Evolutionary conservation across 2,329 filamentous ascomycete genomes (phyloP).

Genomic region (Bipolaris sorokiniana): DNA sequence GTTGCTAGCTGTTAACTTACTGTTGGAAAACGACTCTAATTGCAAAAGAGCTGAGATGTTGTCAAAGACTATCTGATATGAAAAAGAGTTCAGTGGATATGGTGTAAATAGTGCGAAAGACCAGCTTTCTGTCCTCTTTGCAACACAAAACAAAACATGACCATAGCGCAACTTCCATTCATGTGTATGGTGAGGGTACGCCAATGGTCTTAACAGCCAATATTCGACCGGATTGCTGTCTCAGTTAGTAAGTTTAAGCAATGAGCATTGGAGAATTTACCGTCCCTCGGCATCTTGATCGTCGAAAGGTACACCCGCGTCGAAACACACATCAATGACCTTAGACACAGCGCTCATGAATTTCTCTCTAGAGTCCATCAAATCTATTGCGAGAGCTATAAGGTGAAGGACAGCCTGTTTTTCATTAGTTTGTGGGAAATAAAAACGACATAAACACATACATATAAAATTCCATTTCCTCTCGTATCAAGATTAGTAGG

Average conservation of each 20-base stretch:
- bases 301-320: neutral
- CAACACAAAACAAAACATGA: neutral
- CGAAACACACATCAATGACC: neutral
- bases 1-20: neutral
- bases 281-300: neutral
- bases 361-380: no score
- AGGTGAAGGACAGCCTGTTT: neutral
- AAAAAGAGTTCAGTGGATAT: accelerated
- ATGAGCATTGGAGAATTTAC: neutral
- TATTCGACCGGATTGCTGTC: neutral
- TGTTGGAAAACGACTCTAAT: neutral
- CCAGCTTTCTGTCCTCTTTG: neutral
- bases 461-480: neutral
- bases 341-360: no score
- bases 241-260: neutral
- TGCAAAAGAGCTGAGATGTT: neutral
- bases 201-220: neutral
- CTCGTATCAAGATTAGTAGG: neutral
- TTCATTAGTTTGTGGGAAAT: neutral
- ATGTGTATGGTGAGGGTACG: accelerated
- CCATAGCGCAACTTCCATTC: neutral
- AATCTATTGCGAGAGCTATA: accelerated
- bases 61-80: no score
- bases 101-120: neutral
- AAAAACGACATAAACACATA: neutral